phyloP scores from a whole-genome alignment of 768 basidiomycete genomes.

The Lactarius sp. region DNA sequence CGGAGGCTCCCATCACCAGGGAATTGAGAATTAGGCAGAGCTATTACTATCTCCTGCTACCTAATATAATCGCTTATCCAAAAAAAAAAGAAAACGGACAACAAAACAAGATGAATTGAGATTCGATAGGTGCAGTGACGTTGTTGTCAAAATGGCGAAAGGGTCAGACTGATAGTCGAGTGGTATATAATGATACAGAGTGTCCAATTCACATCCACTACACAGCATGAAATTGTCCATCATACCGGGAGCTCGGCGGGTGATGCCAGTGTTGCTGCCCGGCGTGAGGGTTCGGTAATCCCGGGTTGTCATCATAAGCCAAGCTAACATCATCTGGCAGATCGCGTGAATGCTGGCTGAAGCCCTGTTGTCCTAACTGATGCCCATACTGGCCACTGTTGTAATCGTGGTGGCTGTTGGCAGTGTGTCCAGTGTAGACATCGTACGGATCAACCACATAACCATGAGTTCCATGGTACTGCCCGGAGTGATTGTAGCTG shows the following conservation, averaged over 20 bases:
- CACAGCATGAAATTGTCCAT: slow-evolving; percentile 11
- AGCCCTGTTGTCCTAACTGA: slow-evolving; percentile 1
- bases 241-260: not conserved
- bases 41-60: no score
- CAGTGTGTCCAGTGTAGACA: slow-evolving; percentile 36
- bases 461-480: slow-evolving; percentile 5
- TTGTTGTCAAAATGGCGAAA: not conserved
- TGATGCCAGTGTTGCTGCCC: not conserved
- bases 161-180: not conserved
- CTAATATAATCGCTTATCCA: no score
- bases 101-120: not conserved
- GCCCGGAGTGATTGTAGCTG: not conserved
- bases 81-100: not conserved
- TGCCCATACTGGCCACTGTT: slow-evolving; percentile 2
- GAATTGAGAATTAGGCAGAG: no score
- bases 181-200: slow-evolving; percentile 12
- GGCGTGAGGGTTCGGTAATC: not conserved
- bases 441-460: slow-evolving; percentile 46
- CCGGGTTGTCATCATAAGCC: slow-evolving; percentile 9
- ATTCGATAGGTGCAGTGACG: not conserved
- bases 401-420: slow-evolving; percentile 3
- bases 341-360: slow-evolving; percentile 4
- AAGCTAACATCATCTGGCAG: slow-evolving; percentile 2
- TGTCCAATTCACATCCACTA: slow-evolving; percentile 1
- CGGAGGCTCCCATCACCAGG: no score